Conservation (phyloP, 192 early-diverging fungal genomes). For the Podila minutissima region DNA sequence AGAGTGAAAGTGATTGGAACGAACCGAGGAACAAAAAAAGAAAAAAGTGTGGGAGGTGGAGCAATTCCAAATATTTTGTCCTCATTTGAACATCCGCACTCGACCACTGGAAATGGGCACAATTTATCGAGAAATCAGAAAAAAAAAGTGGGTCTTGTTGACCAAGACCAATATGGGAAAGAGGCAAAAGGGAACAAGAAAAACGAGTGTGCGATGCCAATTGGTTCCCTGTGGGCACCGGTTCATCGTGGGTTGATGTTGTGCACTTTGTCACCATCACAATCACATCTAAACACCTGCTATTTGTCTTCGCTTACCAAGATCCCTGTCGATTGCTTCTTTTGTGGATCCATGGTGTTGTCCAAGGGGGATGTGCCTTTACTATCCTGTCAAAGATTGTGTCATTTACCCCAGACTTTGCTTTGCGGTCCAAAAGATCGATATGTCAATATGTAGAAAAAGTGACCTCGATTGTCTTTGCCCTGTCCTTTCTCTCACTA, state of each 20-base stretch:
- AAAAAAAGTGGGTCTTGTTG: no score
- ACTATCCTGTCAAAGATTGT: no score
- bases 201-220: neutral
- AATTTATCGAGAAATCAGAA: no score
- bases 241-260: no score
- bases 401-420: no score
- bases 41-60: neutral
- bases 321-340: no score
- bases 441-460: neutral
- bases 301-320: no score
- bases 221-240: neutral
- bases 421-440: no score
- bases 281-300: no score
- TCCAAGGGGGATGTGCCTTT: no score
- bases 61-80: neutral
- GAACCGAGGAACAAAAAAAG: neutral
- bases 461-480: neutral
- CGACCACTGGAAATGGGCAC: neutral
- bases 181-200: neutral
- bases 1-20: neutral
- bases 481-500: neutral
- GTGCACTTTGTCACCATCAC: no score
- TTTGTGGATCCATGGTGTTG: no score
- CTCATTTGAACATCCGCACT: neutral
- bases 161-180: neutral